phyloP scores from a whole-genome alignment of 352 stramenopile genomes.

The Globisporangium middletonii region DNA sequence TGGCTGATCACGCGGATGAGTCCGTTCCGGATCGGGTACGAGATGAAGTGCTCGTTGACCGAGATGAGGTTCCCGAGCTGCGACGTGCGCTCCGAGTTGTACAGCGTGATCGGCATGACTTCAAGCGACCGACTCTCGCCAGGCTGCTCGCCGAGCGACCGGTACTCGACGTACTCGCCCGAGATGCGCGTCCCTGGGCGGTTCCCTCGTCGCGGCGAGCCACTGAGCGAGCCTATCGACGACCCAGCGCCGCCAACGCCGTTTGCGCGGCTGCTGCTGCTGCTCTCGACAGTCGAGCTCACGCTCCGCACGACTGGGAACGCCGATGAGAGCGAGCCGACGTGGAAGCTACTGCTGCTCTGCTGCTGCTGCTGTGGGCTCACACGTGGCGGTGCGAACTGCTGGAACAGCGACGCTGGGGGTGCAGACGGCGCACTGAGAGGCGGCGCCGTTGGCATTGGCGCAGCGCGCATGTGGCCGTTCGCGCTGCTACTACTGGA shows the following conservation, averaged over 20 bases:
- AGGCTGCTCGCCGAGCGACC: slow-evolving; percentile 25
- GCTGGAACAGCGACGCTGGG: slow-evolving; percentile 19
- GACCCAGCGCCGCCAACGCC: slow-evolving; percentile 34
- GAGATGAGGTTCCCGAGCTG: slow-evolving; percentile 70
- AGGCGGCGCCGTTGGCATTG: slow-evolving; percentile 22
- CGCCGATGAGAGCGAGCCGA: slow-evolving; percentile 2
- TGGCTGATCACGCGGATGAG: slow-evolving; percentile 83
- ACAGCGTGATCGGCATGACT: slow-evolving; percentile 80
- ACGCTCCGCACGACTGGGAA: slow-evolving; percentile 28
- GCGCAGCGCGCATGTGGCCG: slow-evolving; percentile 24
- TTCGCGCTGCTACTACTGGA: slow-evolving; percentile 23
- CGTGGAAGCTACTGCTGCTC: slow-evolving; percentile 8
- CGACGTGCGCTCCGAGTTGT: slow-evolving; percentile 69
- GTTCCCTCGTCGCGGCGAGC: slow-evolving; percentile 29
- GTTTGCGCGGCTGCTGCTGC: slow-evolving; percentile 29
- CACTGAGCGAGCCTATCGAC: slow-evolving; percentile 32
- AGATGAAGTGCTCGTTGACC: slow-evolving; percentile 83
- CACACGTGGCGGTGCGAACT: slow-evolving; percentile 23
- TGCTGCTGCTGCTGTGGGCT: slow-evolving; percentile 5
- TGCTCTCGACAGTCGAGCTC: slow-evolving; percentile 29
- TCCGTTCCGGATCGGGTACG: slow-evolving; percentile 80
- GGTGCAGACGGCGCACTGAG: slow-evolving; percentile 23
- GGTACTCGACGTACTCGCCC: slow-evolving; percentile 54
- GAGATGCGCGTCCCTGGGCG: slow-evolving; percentile 42
- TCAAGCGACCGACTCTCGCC: slow-evolving; percentile 59